These are phyloP conservation scores for Hygrocybe coccinea DNA, from an alignment of 768 basidiomycete genomes.

Conservation along the genomic window DNA sequence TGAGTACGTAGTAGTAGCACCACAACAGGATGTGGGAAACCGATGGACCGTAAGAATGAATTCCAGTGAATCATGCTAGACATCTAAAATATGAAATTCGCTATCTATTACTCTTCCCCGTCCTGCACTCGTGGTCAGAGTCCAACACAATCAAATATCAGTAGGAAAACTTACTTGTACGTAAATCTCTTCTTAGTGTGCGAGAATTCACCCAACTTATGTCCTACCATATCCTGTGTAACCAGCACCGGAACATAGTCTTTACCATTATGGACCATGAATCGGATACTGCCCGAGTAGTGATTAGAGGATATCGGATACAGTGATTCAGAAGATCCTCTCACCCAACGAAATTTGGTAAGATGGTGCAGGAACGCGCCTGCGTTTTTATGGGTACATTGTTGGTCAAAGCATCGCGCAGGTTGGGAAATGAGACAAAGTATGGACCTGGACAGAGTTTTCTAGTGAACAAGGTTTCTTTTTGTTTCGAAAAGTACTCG, in stretches of 20 bases:
- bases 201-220: constrained; percentile 94
- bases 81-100: too few species aligned
- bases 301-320: neutral
- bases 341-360: constrained; percentile 95
- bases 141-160: neutral
- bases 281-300: constrained; percentile 55
- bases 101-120: constrained; percentile 4
- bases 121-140: neutral
- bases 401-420: constrained; percentile 73
- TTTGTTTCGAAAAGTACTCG: neutral
- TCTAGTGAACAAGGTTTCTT: neutral
- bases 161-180: constrained; percentile 63
- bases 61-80: too few species aligned
- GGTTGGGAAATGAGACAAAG: constrained; percentile 88
- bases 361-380: constrained; percentile 84
- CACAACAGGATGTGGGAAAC: too few species aligned
- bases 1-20: too few species aligned
- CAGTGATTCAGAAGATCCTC: neutral
- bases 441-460: constrained; percentile 63
- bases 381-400: constrained; percentile 86
- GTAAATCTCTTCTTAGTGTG: constrained; percentile 83
- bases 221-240: constrained; percentile 97
- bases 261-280: constrained; percentile 93
- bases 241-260: constrained; percentile 81
- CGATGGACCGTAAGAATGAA: too few species aligned